These are phyloP conservation scores for Cladosporium sp. DNA, from an alignment of 2,329 filamentous ascomycete genomes.

Conservation along the genomic window DNA sequence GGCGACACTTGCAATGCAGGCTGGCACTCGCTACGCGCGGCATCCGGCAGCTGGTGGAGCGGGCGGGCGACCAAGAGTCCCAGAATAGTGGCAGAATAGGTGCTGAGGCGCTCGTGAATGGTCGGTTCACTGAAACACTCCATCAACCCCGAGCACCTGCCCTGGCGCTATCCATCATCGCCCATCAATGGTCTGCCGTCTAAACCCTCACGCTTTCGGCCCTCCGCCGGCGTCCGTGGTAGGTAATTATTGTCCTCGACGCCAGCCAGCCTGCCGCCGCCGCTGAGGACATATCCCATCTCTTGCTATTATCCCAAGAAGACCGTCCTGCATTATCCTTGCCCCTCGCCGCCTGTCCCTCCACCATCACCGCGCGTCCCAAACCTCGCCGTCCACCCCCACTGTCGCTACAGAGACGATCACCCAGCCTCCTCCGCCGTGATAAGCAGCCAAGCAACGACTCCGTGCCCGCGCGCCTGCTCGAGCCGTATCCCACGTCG, in stretches of 20 bases:
- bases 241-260: neutral
- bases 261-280: neutral
- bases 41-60: constrained; percentile 10
- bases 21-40: constrained; percentile 7
- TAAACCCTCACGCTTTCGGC: constrained; percentile 5
- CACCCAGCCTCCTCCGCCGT: constrained; percentile 8
- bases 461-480: constrained; percentile 2
- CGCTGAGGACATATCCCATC: constrained; percentile 5
- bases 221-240: constrained; percentile 8
- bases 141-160: constrained; percentile 8
- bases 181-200: constrained; percentile 5
- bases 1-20: neutral
- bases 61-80: neutral
- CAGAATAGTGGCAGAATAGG: constrained; percentile 6
- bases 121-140: constrained; percentile 4
- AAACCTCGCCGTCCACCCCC: neutral
- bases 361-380: neutral
- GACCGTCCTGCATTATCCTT: neutral
- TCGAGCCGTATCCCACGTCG: neutral
- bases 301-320: neutral
- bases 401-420: constrained; percentile 17
- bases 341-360: neutral
- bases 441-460: constrained; percentile 3
- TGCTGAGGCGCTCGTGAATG: constrained; percentile 1
- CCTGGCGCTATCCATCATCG: constrained; percentile 6